Percentiles rank a stretch among this genome's conserved stretches.
These are phyloP conservation scores for Spathaspora sp. DNA, from an alignment of 805 yeast species.

Conservation along the genomic window DNA sequence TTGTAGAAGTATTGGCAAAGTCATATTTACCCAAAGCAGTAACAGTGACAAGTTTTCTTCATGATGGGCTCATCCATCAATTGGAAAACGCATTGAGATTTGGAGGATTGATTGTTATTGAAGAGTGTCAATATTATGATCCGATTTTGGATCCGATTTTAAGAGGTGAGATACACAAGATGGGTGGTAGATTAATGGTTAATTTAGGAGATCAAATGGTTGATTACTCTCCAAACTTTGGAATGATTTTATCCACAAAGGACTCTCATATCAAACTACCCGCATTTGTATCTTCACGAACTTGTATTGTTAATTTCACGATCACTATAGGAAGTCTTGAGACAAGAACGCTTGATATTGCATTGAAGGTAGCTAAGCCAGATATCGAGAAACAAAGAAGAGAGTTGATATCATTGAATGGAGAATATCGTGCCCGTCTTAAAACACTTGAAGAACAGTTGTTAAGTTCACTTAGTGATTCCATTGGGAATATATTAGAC, in stretches of 20 bases:
- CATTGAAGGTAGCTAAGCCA: constrained; percentile 57
- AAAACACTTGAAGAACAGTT: constrained; percentile 56
- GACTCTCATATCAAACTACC: constrained; percentile 48
- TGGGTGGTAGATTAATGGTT: constrained; percentile 70
- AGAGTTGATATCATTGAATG: constrained; percentile 51
- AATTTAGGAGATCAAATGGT: constrained; percentile 59
- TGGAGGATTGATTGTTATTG: constrained; percentile 71
- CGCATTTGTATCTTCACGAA: constrained; percentile 58
- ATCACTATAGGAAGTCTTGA: constrained; percentile 67
- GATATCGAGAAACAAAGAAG: constrained; percentile 58
- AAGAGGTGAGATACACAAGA: constrained; percentile 52
- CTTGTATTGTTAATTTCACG: constrained; percentile 65
- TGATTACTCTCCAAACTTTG: constrained; percentile 65
- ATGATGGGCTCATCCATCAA: constrained; percentile 59
- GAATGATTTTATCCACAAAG: constrained; percentile 55
- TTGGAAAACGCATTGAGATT: constrained; percentile 80
- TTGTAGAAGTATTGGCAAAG: constrained; percentile 38
- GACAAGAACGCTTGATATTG: constrained; percentile 54
- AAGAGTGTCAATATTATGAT: constrained; percentile 78
- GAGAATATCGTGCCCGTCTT: constrained; percentile 55
- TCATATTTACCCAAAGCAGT: constrained; percentile 31
- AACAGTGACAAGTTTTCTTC: constrained; percentile 66
- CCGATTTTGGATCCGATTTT: constrained; percentile 67
- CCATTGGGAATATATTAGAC: constrained; percentile 64
- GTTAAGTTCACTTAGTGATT: constrained; percentile 50